These are phyloP conservation scores for Dryas drummondii DNA, from an alignment of 306 rosid species.

Conservation along the genomic window DNA sequence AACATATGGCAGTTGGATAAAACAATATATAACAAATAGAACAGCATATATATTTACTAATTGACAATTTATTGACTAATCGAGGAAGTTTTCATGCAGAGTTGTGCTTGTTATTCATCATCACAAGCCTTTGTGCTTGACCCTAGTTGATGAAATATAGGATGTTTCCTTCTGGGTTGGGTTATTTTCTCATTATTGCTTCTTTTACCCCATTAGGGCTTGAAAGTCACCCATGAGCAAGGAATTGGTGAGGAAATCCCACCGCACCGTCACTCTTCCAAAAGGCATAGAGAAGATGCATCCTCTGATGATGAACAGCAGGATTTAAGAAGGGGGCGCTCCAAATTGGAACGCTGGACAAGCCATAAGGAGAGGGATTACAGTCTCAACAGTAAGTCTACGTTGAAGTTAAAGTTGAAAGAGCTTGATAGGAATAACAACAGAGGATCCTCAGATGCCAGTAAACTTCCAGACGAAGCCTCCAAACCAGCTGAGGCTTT, in stretches of 20 bases:
- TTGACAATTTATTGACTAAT: neutral
- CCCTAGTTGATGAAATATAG: constrained; percentile 2
- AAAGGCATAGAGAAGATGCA: constrained; percentile 54
- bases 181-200: constrained; percentile 20
- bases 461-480: constrained; percentile 55
- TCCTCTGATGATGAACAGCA: constrained; percentile 80
- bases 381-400: constrained; percentile 53
- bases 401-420: constrained; percentile 56
- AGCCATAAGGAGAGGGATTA: constrained; percentile 89
- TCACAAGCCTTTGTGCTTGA: neutral
- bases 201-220: constrained; percentile 50
- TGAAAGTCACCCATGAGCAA: constrained; percentile 55
- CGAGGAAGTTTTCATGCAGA: neutral
- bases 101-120: neutral
- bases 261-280: constrained; percentile 48
- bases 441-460: constrained; percentile 52
- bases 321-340: constrained; percentile 74
- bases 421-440: constrained; percentile 40
- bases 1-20: neutral
- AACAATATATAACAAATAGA: constrained; percentile 3
- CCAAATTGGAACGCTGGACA: constrained; percentile 98
- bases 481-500: constrained; percentile 42
- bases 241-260: constrained; percentile 49
- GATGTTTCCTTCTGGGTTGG: constrained; percentile 20
- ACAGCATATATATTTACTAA: neutral